Base-by-base conservation (phyloP, 768 basidiomycete species). In the Lactifluus echinatus region DNA sequence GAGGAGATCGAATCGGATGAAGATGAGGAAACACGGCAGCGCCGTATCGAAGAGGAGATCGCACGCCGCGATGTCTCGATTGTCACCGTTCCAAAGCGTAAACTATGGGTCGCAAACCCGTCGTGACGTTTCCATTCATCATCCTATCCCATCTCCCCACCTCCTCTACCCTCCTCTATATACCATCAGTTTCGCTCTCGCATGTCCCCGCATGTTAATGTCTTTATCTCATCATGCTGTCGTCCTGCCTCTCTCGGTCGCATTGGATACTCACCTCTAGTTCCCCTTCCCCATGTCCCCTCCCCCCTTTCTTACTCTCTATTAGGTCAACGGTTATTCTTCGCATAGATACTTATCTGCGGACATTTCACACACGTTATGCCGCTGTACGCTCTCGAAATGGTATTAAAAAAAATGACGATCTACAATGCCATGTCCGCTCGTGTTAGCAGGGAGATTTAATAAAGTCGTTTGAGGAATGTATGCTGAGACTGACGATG, bases 51-150 rank as follows among this genome's bases (percentile, higher is more conserved):
- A 67, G 83, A 85, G 56, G 89, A 91, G 69, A 87, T 92, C 79
- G 81, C 76, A 37, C 76, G 88, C 63, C 79, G 89, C 48, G 87
- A 91, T 62, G 87, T 91, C 29, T 86, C 85, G n/a, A 88, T 91
- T 65, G 80, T 91, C 59, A 75, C 75, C 19, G 79, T 83, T 12
- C 89, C 89, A 19, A 84, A 81, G 67, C 85, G 87, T 63, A 82
- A 79, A 65, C 71, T 92, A 55, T 82, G 82, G 76, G 78, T 91
- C 47, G 77, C 80, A 51, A 92, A 92, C 69, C 87, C 85, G 14
- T 72, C 74, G 66, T 75, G 53, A 61, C 48, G 56, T 15, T 39
- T 12, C 43, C n/a, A 29, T 11, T 26, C 44, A n/a, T n/a, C 17
- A 39, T 44, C 19, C 23, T 17, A 14, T 28, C n/a, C n/a, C 39